A percentile compares a stretch with the other conserved stretches of the same genome.
Conservation (phyloP, 1,284 basidiomycete species). For the Tilletia walkeri region DNA sequence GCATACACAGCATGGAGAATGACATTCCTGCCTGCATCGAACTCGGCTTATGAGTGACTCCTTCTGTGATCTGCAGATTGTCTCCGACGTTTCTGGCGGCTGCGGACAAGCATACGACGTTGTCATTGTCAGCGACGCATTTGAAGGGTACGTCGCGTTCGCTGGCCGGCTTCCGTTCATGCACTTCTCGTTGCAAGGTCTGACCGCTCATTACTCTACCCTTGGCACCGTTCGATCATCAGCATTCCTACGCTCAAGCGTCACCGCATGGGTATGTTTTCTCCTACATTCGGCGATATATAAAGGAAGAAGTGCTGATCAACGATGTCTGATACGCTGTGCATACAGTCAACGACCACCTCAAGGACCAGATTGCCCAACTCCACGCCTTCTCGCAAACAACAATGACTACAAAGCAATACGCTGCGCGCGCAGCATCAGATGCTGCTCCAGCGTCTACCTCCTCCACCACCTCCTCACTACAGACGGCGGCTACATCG, state of each 20-base stretch:
- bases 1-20: constrained; percentile 11
- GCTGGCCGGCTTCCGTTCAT: background rate
- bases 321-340: background rate
- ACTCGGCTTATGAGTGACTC: background rate
- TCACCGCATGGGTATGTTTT: constrained; percentile 41
- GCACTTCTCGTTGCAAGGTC: background rate
- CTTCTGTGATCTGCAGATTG: constrained; percentile 31
- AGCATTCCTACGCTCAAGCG: constrained; percentile 50
- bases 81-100: constrained; percentile 54
- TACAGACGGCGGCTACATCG: constrained; percentile 14
- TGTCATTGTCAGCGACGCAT: constrained; percentile 50
- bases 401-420: constrained; percentile 44
- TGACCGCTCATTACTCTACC: too few species aligned
- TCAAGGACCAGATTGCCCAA: constrained; percentile 58
- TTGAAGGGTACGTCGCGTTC: constrained; percentile 34
- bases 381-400: constrained; percentile 58
- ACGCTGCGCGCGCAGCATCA: constrained; percentile 17
- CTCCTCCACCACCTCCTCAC: constrained; percentile 12
- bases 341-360: constrained; percentile 55
- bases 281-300: background rate
- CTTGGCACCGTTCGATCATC: background rate
- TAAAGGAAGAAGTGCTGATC: background rate
- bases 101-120: constrained; percentile 55
- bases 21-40: background rate
- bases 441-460: constrained; percentile 26